Conservation (phyloP, 164 flowering plant species). For the Euptelea pleiosperma region DNA sequence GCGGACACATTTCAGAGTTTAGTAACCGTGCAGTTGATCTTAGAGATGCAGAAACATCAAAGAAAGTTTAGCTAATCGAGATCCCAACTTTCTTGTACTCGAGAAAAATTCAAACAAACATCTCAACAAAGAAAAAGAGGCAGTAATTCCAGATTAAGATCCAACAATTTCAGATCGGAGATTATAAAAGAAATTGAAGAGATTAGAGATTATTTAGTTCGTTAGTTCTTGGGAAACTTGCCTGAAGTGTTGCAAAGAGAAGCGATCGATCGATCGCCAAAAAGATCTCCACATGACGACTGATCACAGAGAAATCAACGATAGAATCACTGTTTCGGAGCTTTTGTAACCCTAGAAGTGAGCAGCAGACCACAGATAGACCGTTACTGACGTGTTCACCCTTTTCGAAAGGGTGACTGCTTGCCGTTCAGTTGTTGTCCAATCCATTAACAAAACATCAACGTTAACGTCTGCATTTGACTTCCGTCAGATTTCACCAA, state of each 20-base stretch:
- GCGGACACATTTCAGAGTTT: no score
- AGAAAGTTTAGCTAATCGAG: no score
- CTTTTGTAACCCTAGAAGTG: constrained; percentile 3
- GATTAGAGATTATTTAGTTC: neutral
- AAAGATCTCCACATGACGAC: constrained; percentile 40
- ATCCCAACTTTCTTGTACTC: neutral
- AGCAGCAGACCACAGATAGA: no score
- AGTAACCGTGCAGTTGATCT: no score
- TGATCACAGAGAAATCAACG: neutral
- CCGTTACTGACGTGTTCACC: no score
- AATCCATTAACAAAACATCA: neutral
- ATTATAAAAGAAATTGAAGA: neutral
- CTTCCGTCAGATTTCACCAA: no score
- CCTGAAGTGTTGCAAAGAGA: constrained; percentile 54
- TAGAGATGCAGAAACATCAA: no score
- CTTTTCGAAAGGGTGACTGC: no score
- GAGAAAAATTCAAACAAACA: no score
- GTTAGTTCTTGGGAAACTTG: constrained; percentile 8
- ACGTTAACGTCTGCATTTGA: neutral
- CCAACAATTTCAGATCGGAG: neutral
- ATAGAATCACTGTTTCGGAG: neutral
- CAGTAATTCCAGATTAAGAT: no score
- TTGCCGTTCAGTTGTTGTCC: no score
- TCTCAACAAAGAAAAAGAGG: no score
- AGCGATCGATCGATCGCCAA: constrained; percentile 62